phyloP scores from a whole-genome alignment of 1,284 basidiomycete genomes.

The Pseudomicrostroma phylloplanum region DNA sequence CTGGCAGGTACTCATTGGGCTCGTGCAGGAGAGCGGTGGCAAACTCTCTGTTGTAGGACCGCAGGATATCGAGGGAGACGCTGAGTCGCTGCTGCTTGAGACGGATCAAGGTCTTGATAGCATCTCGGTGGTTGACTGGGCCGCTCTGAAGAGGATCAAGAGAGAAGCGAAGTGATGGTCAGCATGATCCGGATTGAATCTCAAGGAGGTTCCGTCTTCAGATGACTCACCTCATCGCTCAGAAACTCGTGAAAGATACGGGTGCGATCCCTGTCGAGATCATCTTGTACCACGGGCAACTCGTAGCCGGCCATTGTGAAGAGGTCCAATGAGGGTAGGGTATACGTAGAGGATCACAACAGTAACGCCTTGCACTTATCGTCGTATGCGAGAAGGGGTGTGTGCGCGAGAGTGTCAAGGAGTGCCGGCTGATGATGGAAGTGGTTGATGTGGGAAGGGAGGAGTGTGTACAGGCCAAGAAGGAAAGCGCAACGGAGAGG shows the following conservation, averaged over 20 bases:
- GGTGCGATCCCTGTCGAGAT: conserved; percentile 41
- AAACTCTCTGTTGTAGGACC: conserved; percentile 75
- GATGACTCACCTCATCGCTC: conserved; percentile 65
- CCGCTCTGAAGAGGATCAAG: conserved; percentile 21
- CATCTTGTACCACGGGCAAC: conserved; percentile 40
- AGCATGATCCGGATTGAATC: conserved; percentile 9
- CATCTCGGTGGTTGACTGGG: conserved; percentile 71
- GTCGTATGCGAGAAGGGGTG: too few species aligned
- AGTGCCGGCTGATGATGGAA: too few species aligned
- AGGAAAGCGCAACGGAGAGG: too few species aligned
- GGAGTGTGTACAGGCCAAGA: too few species aligned
- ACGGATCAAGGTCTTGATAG: conserved; percentile 77
- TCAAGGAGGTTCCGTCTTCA: not conserved
- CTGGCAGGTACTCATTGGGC: conserved; percentile 82
- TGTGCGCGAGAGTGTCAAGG: too few species aligned
- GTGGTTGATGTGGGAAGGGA: too few species aligned
- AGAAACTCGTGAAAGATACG: conserved; percentile 83
- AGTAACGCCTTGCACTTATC: too few species aligned
- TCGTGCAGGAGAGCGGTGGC: conserved; percentile 65
- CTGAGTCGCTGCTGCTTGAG: conserved; percentile 79
- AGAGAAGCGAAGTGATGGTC: conserved; percentile 6
- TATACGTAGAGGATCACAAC: too few species aligned
- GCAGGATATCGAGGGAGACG: conserved; percentile 92
- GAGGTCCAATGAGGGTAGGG: too few species aligned
- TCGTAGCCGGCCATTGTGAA: conserved; percentile 16